Evolutionary conservation across 2,329 filamentous ascomycete genomes (phyloP), one percentile per base, ranked within the genome.

Genomic region (Cladophialophora yegresii): DNA sequence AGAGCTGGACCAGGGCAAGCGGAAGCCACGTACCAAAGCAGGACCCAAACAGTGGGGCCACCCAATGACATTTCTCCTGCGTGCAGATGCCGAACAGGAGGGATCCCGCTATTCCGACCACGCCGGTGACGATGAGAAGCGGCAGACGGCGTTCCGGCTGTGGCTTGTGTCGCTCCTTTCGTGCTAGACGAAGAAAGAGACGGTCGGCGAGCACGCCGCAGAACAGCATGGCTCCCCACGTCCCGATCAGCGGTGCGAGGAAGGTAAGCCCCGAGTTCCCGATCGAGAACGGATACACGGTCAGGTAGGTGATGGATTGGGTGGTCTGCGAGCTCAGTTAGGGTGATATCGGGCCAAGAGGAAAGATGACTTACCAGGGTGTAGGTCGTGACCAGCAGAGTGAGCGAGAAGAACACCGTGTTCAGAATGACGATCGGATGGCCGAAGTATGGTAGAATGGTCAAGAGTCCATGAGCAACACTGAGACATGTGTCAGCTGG

Each of bases 281-380:
- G 61, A 87, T 84, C 1, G 82, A 81, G 0, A 85, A 86, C 1
- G 81, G 80, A 73, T 82, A 87, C 73, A 87, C 88, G 4, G 82
- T 81, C 84, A 85, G 88, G 26, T 85, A 80, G 85, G 87, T 88
- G 0, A 80, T 82, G 3, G 79, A 65, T 51, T 65, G 63, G 3
- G 63, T 61, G 3, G 63, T 65, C 63, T 65, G 22, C 6, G 13
- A 40, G 36, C 22, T 20, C 16, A 43, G 36, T 58, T 20, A 33
- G 23, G 33, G 3, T 6, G 22, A 47, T n/a, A 7, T 2, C 3
- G 43, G 16, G 12, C 47, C 22, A 22, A 13, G 16, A n/a, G 16
- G 5, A n/a, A 26, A 12, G 9, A 49, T 16, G n/a, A 33, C 62
- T 47, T 20, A 62, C 63, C 63, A 65, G 40, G 16, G 60, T 60